Evolutionary conservation across 2,329 filamentous ascomycete genomes (phyloP), one percentile per base, ranked within the genome.

Genomic region (Clarireedia hainanense): DNA sequence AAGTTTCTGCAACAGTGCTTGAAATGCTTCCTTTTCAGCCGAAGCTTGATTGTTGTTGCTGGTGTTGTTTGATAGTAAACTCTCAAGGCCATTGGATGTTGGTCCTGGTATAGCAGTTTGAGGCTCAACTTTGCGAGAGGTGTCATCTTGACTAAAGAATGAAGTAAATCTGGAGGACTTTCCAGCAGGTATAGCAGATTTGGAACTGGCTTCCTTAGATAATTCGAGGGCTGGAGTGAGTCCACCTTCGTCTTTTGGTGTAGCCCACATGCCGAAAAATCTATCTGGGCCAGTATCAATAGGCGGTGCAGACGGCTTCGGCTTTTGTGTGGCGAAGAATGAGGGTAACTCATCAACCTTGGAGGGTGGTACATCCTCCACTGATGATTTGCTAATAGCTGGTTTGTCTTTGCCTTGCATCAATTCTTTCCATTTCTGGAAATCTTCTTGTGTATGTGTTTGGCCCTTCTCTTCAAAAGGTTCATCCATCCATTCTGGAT

Each of bases 391-490:
- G 36, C 49, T 53, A 40, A 50, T 48, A 20, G 58, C 52, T 54
- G 61, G 55, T 42, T 63, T 68, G 43, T 67, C 64, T 52, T 66
- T 66, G 45, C 60, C 63, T 57, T 62, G 58, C 90, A 95, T 95
- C 61, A 80, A 80, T 64, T 95, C 89, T 78, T 96, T 96, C 84
- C 92, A 96, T 63, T 89, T 89, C 73, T 95, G 86, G 70, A 96
- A 95, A 63, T 96, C 91, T 67, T 95, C 91, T 65, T 89, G 86
- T 0, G 91, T 96, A 64, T 89, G 88, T 5, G 79, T 80, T 64
- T 86, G 82, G 37, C 80, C 75, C 64, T 86, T 83, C 51, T 89
- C 86, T 57, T 86, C 85, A 23, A 78, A 78, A 15, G 84, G 83
- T 57, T 85, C 80, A 67, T 95, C 90, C 71, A 96, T 78, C 92